A percentile compares a stretch with the other conserved stretches of the same genome.
phyloP scores from a whole-genome alignment of 2,329 filamentous ascomycete genomes.

The Fusarium concolor region DNA sequence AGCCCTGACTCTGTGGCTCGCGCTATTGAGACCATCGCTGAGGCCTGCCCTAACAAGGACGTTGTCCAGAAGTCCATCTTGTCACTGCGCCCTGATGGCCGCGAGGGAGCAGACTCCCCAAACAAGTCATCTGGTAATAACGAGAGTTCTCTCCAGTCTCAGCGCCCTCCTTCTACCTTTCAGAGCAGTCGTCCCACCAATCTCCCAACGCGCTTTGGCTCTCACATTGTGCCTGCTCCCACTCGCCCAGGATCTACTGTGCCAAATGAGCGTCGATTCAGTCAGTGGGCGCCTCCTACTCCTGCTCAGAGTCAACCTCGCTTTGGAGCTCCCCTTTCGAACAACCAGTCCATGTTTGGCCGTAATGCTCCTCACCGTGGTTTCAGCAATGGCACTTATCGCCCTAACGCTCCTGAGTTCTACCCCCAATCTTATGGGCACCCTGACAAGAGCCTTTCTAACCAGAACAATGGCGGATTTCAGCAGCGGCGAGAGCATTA shows the following conservation, averaged over 20 bases:
- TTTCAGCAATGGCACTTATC: slow-evolving; percentile 48
- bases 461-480: slow-evolving; percentile 38
- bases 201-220: slow-evolving; percentile 49
- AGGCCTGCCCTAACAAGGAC: slow-evolving; percentile 46
- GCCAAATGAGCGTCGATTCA: slow-evolving; percentile 42
- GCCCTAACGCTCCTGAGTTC: slow-evolving; percentile 51
- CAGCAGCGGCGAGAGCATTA: slow-evolving; percentile 44
- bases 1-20: slow-evolving; percentile 48
- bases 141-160: slow-evolving; percentile 27
- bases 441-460: slow-evolving; percentile 36
- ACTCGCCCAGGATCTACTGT: slow-evolving; percentile 46
- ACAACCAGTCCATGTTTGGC: slow-evolving; percentile 28
- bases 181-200: slow-evolving; percentile 37
- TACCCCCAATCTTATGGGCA: slow-evolving; percentile 45
- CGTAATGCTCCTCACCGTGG: slow-evolving; percentile 46
- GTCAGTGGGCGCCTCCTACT: slow-evolving; percentile 41
- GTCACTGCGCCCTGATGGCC: slow-evolving; percentile 39
- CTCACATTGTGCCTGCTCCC: slow-evolving; percentile 46
- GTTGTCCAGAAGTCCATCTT: slow-evolving; percentile 45
- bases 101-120: slow-evolving; percentile 18
- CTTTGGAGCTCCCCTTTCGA: slow-evolving; percentile 24
- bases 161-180: slow-evolving; percentile 44
- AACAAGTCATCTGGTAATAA: slow-evolving; percentile 33
- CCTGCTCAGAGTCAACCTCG: slow-evolving; percentile 36
- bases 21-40: slow-evolving; percentile 50